Percentiles rank a stretch among this genome's conserved stretches.
Conservation (phyloP, 257 asterid genomes). For the Eucommia ulmoides region DNA sequence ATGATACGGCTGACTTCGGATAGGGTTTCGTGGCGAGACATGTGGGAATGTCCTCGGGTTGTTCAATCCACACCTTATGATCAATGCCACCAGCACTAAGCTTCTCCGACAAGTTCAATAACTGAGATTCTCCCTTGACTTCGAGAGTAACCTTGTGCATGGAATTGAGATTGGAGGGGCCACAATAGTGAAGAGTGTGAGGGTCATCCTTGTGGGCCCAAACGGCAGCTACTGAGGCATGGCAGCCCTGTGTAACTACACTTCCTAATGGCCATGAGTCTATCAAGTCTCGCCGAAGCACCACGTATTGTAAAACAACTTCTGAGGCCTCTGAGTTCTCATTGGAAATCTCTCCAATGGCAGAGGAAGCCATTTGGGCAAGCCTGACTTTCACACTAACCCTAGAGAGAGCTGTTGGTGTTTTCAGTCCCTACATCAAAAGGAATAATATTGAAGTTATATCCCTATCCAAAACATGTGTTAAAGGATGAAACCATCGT, state of each 20-base stretch:
- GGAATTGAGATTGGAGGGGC: slow-evolving; percentile 56
- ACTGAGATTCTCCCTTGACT: slow-evolving; percentile 80
- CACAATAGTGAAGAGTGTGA: slow-evolving; percentile 48
- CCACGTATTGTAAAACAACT: slow-evolving; percentile 73
- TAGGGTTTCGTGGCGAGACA: slow-evolving; percentile 92
- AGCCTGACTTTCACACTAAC: too few relatives aligned
- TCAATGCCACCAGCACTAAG: slow-evolving; percentile 53
- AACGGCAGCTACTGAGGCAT: slow-evolving; percentile 89
- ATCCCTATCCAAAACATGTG: too few relatives aligned
- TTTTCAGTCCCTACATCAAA: too few relatives aligned
- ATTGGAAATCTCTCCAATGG: too few relatives aligned
- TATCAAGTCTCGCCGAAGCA: slow-evolving; percentile 78
- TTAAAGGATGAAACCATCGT: too few relatives aligned
- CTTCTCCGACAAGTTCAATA: slow-evolving; percentile 60
- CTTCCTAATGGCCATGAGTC: slow-evolving; percentile 94
- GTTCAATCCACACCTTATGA: slow-evolving; percentile 91
- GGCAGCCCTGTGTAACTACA: slow-evolving; percentile 86
- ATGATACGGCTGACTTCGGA: slow-evolving; percentile 65
- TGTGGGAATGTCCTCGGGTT: slow-evolving; percentile 81
- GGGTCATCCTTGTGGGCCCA: slow-evolving; percentile 67
- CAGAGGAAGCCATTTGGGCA: not conserved
- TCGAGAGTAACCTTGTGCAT: slow-evolving; percentile 98
- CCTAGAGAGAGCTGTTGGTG: too few relatives aligned
- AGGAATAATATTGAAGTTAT: too few relatives aligned
- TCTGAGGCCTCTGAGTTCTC: slow-evolving; percentile 11